Base-by-base conservation (phyloP, 106 monocot genomes). In the Triglochin maritima region DNA sequence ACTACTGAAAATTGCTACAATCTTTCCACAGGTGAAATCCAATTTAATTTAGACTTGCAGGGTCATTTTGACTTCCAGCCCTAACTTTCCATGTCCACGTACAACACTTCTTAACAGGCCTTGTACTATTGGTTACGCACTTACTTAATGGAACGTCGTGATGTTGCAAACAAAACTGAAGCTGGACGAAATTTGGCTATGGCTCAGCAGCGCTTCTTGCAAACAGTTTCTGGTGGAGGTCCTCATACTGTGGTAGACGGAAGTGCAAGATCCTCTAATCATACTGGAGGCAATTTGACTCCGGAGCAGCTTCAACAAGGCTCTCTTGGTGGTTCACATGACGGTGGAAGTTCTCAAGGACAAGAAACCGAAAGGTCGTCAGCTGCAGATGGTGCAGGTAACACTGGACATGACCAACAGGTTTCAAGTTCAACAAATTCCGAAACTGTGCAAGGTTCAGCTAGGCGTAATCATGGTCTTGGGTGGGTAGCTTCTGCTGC, bases 51-150 rank as follows among this genome's bases (percentile, higher is more conserved):
- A 29, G 29, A 29, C 29, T 29, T 29, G 29, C 29, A 29, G 29
- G 1, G 29, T 29, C 1, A 29, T 29, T 29, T 29, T 29, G 29
- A 29, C 29, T 29, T 29, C 29, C 29, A 29, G 29, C 1, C 29
- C 29, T 29, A 29, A 29, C 29, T 29, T 29, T 29, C 29, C 29
- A 29, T 1, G 29, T 29, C 0, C 29, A 29, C 1, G 29, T 29
- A 29, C 29, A 29, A 29, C 29, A 29, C 29, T 29, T 29, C 29
- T 50, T 68, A 85, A 45, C 73, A 98, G 98, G 98, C 98, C 16
- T 78, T 98, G 60, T 98, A 98, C 79, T 98, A 98, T 56, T 98
- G 98, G 98, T 70, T 98, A 8, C 92, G 98, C 43, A 98, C 98
- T 51, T 98, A 92, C 77, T 73, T 98, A 75, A 98, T 98, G 98